phyloP scores from a whole-genome alignment of 2,329 filamentous ascomycete species.

The Aphanoascus verrucosus region DNA sequence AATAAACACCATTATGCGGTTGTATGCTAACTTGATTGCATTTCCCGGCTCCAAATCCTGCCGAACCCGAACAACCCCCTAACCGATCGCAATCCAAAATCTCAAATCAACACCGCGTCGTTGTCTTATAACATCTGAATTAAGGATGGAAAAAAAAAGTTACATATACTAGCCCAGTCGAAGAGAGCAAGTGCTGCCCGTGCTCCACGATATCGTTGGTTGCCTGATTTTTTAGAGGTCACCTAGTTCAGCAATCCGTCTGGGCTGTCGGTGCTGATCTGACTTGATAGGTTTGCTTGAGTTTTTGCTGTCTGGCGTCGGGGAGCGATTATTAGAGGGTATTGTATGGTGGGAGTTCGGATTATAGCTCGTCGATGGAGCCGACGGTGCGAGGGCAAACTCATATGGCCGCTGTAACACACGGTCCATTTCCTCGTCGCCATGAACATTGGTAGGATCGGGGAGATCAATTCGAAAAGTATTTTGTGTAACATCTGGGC shows the following conservation, averaged over 20 bases:
- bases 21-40: neutral
- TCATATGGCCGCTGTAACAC: conserved; percentile 14
- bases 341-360: neutral
- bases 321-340: neutral
- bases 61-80: neutral
- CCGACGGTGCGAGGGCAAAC: conserved; percentile 7
- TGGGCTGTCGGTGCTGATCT: neutral
- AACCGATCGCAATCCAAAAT: neutral
- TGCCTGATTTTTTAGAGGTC: conserved; percentile 6
- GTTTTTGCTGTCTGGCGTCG: conserved; percentile 1
- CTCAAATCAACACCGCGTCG: neutral
- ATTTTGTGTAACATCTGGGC: conserved; percentile 20
- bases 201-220: too few relatives aligned
- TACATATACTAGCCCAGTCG: too few relatives aligned
- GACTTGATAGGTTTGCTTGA: neutral
- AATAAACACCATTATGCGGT: neutral
- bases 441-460: conserved; percentile 15
- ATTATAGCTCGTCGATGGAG: conserved; percentile 9
- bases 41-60: neutral
- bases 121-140: neutral
- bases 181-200: neutral
- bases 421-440: conserved; percentile 18
- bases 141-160: neutral
- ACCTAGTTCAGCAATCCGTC: conserved; percentile 12
- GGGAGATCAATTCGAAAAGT: conserved; percentile 24